Evolutionary conservation across 1,284 basidiomycete genomes (phyloP), one percentile per base, ranked within the genome.

Genomic region (Naganishia sp.): DNA sequence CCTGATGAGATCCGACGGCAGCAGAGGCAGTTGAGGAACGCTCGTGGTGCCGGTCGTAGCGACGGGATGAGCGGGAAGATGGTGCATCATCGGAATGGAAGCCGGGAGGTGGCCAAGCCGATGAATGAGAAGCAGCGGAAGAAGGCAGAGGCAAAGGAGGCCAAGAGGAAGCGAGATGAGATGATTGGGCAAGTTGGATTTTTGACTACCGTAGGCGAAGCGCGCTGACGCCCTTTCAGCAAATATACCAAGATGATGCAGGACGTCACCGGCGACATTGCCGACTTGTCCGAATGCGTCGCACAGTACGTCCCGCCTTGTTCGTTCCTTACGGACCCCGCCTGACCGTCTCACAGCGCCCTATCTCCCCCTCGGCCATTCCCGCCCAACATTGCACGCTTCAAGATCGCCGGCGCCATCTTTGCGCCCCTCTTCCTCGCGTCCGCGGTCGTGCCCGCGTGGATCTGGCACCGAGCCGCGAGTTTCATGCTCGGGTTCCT

Each of bases 401-500:
- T 76, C 71, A 79, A 80, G 68, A 71, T 82, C 49, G 79, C 78
- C 5, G 73, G 72, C 7, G 74, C 76, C 4, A 74, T 82, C 70
- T 66, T 81, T 53, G 62, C 77, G 39, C 77, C 79, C 0, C 68
- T 78, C 45, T 71, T 74, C 17, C 63, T 85, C 46, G 71, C 78
- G 2, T 75, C 82, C 39, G 77, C 80, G 23, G 77, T 83, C 65
- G 73, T 84, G 9, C 80, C 81, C 13, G 73, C 82, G 0, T 77
- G 77, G 61, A 67, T 83, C 43, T 81, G 84, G 68, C 79, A 81
- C 18, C 76, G 82, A 10, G 73, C 76, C 9, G 74, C 77, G 0
- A 81, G 82, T 0, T 82, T 85, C 67, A 68, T 73, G 0, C 71
- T 84, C 55, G 85, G 85, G 0, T 76, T 83, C 46, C 80, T 68